Percentiles rank a stretch among this genome's conserved stretches.
These are phyloP conservation scores for Eremochloa ophiuroides DNA, from an alignment of 176 grass and related monocot species.

Conservation along the genomic window DNA sequence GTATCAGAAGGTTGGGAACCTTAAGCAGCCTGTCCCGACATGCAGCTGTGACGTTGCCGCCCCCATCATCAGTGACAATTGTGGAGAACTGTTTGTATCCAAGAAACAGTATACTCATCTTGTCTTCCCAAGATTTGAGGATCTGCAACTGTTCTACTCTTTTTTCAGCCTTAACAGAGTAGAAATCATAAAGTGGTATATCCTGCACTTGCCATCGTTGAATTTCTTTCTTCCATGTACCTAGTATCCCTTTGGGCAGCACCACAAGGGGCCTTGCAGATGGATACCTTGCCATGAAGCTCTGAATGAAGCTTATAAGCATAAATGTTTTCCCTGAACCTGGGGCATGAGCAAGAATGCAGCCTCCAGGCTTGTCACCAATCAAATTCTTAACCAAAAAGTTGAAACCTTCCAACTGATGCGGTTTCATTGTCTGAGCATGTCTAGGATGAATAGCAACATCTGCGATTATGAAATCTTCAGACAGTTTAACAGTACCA, in stretches of 20 bases:
- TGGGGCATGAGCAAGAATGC: constrained; percentile 95
- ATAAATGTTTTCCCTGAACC: constrained; percentile 97
- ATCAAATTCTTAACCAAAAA: constrained; percentile 94
- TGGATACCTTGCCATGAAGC: constrained; percentile 91
- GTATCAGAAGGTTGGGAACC: constrained; percentile 78
- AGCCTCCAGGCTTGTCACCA: constrained; percentile 76
- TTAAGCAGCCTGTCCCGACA: constrained; percentile 81
- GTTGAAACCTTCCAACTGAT: constrained; percentile 87
- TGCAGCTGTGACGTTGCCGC: constrained; percentile 48
- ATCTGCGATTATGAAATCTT: constrained; percentile 64
- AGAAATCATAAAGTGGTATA: constrained; percentile 86
- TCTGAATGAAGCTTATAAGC: constrained; percentile 98
- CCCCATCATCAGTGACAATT: constrained; percentile 53
- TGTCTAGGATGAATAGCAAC: constrained; percentile 92
- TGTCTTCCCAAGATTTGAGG: constrained; percentile 79
- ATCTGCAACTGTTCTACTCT: constrained; percentile 82
- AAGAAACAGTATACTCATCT: constrained; percentile 83
- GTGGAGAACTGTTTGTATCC: constrained; percentile 91
- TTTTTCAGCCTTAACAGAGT: constrained; percentile 91
- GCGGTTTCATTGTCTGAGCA: constrained; percentile 69
- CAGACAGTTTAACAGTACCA: constrained; percentile 46
- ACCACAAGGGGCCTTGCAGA: constrained; percentile 74
- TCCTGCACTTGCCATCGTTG: constrained; percentile 88
- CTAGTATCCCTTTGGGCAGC: constrained; percentile 90
- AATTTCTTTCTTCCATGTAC: constrained; percentile 86